Evolutionary conservation across 2,329 filamentous ascomycete species (phyloP), one percentile per base, ranked within the genome.

Genomic region (Mollisiaceae sp.): DNA sequence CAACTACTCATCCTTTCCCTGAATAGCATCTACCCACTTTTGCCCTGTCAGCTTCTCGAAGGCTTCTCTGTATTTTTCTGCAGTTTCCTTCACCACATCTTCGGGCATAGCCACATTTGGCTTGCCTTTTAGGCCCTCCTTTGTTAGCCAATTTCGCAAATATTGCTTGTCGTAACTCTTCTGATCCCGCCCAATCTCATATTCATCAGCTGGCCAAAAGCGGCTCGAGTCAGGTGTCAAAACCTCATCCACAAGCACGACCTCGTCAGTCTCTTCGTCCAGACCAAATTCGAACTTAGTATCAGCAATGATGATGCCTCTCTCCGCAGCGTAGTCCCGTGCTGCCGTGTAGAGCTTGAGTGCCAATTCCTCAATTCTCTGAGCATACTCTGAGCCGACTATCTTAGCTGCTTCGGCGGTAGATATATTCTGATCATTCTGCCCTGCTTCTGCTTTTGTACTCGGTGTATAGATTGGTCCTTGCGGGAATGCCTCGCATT

Each of bases 91-190:
- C 20, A 89, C 86, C 63, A 97, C 83, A 60, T 94, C 89, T 4
- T 88, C 84, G 0, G 91, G 89, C 82, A 97, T 89, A 11, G 38
- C 60, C 11, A 95, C 90, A 1, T 86, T 89, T 32, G 89, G 82
- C 79, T 91, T 91, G 1, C 90, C 91, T 81, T 93, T 93, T 64
- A 96, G 78, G 0, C 91, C 91, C 65, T 90, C 82, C 57, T 77
- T 79, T 2, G 88, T 90, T 73, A 97, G 78, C 91, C 93, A 97
- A 79, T 97, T 89, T 41, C 94, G 83, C 71, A 97, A 78, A 74
- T 85, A 89, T 80, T 94, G 91, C 83, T 97, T 97, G 77, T 97
- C 94, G 71, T 94, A 95, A 79, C 91, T 95, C 62, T 90, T 85
- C 81, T 96, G 93, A 64, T 90, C 85, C 67, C 83, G 83, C 1